A percentile compares a stretch with the other conserved stretches of the same genome.
These are phyloP conservation scores for Tetratostichococcus sp. DNA, from an alignment of 139 green algal genomes.

Conservation along the genomic window DNA sequence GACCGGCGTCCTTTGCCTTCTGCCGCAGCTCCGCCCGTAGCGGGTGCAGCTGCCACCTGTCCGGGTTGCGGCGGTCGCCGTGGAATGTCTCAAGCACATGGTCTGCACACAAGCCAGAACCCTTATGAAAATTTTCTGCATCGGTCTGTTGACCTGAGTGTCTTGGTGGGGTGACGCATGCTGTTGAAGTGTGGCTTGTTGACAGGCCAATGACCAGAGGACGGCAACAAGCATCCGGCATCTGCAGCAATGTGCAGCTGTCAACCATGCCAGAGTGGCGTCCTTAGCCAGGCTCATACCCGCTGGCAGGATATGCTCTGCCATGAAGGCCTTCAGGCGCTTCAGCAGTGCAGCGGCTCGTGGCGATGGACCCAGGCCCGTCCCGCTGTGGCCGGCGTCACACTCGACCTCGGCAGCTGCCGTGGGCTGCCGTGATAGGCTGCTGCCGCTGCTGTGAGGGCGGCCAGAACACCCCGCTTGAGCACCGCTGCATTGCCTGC, in stretches of 20 bases:
- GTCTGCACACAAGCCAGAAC: constrained; percentile 31
- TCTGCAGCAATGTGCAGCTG: no score
- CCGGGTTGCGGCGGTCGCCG: not conserved
- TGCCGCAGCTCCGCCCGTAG: constrained; percentile 82
- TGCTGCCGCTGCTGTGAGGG: not conserved
- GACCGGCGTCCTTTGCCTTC: constrained; percentile 54
- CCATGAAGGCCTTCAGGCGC: constrained; percentile 72
- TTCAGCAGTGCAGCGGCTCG: constrained; percentile 37
- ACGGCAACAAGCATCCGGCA: no score
- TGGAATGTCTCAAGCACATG: constrained; percentile 34
- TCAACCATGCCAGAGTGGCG: no score
- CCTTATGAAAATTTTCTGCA: no score
- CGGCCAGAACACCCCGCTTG: not conserved
- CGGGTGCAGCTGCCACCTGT: constrained; percentile 69
- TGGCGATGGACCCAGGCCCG: constrained; percentile 28
- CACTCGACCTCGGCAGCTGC: not conserved
- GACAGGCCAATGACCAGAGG: no score
- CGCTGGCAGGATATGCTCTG: constrained; percentile 65
- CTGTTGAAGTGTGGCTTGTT: no score
- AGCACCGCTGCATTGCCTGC: not conserved
- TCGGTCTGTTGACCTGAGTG: no score
- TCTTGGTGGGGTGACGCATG: no score
- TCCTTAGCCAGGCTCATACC: no score
- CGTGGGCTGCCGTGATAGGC: not conserved
- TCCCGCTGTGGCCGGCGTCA: not conserved